phyloP scores from a whole-genome alignment of 176 grass and related monocot genomes.

The Sorghum bicolor region DNA sequence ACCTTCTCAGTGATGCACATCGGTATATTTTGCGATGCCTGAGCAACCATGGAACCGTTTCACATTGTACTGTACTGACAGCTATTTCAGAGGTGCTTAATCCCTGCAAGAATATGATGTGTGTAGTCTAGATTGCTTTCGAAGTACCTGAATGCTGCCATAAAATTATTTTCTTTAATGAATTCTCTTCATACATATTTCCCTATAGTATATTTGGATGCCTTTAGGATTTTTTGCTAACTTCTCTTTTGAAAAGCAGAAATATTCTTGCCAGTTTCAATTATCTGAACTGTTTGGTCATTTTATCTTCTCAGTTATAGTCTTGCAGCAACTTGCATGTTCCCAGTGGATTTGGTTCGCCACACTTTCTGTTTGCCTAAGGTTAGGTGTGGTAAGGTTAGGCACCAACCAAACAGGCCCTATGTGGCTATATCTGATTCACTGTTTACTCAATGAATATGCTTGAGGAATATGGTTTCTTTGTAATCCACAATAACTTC shows the following conservation, averaged over 20 bases:
- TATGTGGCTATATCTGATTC: neutral
- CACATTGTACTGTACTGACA: conserved; percentile 74
- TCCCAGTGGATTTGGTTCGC: neutral
- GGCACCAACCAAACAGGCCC: neutral
- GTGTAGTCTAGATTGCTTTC: conserved; percentile 16
- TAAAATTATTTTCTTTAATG: neutral
- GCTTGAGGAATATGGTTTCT: conserved; percentile 1
- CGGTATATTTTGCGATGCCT: conserved; percentile 88
- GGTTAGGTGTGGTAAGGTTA: neutral
- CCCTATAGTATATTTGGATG: neutral
- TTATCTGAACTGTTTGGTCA: neutral
- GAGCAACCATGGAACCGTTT: conserved; percentile 62
- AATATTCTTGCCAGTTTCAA: neutral
- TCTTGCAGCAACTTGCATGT: neutral
- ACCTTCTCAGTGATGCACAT: conserved; percentile 89
- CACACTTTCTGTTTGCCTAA: neutral
- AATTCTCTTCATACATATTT: neutral
- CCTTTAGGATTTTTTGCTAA: neutral
- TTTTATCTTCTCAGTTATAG: neutral
- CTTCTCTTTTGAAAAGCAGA: neutral
- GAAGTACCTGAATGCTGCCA: conserved; percentile 10
- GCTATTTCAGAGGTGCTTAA: conserved; percentile 81
- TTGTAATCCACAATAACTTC: conserved; percentile 1
- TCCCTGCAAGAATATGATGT: conserved; percentile 33
- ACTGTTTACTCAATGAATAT: neutral